Evolutionary conservation across 31 red algal genomes (phyloP).

Genomic region (Asparagopsis taxiformis): DNA sequence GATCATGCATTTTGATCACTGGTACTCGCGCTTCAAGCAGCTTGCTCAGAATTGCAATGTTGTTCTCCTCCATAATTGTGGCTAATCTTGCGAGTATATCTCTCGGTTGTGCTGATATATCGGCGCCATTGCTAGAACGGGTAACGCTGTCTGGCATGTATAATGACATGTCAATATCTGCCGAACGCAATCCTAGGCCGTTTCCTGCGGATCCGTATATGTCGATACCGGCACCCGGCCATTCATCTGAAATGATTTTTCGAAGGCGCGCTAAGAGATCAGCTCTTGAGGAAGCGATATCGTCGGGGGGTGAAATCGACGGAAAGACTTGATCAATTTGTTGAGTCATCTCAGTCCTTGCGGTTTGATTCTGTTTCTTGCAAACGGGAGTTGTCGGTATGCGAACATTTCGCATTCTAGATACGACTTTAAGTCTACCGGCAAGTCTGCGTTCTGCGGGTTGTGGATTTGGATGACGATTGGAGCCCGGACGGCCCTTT

Average conservation of each 20-base stretch:
- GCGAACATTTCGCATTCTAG: slow-evolving; percentile 44
- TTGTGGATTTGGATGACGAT: slow-evolving; percentile 1
- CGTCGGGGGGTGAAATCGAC: slow-evolving; percentile 32
- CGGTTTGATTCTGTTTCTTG: slow-evolving; percentile 37
- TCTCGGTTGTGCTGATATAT: slow-evolving; percentile 15
- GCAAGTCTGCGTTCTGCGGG: slow-evolving; percentile 33
- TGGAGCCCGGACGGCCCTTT: slow-evolving; percentile 1
- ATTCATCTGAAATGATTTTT: slow-evolving; percentile 51
- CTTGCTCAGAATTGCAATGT: slow-evolving; percentile 51
- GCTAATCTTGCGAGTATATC: slow-evolving; percentile 50
- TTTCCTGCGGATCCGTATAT: slow-evolving; percentile 73
- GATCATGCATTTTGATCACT: slow-evolving; percentile 90
- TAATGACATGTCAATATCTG: slow-evolving; percentile 76
- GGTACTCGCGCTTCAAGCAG: slow-evolving; percentile 85
- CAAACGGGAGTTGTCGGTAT: slow-evolving; percentile 48
- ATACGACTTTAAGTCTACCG: slow-evolving; percentile 51
- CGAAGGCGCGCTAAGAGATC: slow-evolving; percentile 36
- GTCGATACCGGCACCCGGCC: slow-evolving; percentile 56
- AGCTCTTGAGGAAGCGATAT: slow-evolving; percentile 20
- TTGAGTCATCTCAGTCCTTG: slow-evolving; percentile 60
- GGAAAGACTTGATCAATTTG: slow-evolving; percentile 62
- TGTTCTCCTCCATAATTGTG: slow-evolving; percentile 48
- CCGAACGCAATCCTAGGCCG: slow-evolving; percentile 62
- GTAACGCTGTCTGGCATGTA: slow-evolving; percentile 46
- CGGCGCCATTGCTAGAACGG: slow-evolving; percentile 11